Evolutionary conservation across 2,329 filamentous ascomycete species (phyloP).

Genomic region (Fusarium multiceps): DNA sequence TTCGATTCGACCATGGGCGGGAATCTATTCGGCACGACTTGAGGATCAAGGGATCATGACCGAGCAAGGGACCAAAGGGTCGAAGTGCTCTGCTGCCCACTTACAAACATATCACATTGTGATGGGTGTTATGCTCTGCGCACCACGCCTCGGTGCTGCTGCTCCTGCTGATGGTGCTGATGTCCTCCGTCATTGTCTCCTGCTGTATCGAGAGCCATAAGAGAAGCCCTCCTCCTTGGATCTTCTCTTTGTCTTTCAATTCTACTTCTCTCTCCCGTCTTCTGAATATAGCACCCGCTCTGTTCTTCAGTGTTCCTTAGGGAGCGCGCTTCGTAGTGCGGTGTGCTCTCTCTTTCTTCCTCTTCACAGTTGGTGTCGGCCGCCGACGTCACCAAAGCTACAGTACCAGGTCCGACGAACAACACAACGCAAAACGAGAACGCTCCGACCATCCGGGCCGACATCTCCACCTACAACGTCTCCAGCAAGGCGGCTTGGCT

Average conservation of each 20-base stretch:
- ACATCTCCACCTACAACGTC: constrained; percentile 47
- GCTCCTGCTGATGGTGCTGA: constrained; percentile 2
- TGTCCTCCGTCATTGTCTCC: constrained; percentile 19
- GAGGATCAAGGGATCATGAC: constrained; percentile 34
- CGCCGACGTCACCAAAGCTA: constrained; percentile 46
- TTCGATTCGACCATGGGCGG: constrained; percentile 29
- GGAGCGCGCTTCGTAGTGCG: constrained; percentile 33
- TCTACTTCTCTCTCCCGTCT: constrained; percentile 7
- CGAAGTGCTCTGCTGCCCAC: constrained; percentile 18
- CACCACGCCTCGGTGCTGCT: constrained; percentile 16
- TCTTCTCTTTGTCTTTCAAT: not conserved
- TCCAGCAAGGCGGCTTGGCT: constrained; percentile 43
- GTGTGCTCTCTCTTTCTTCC: constrained; percentile 25
- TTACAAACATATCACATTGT: constrained; percentile 31
- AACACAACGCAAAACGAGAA: constrained; percentile 40
- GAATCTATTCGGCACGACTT: constrained; percentile 31
- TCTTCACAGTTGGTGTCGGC: constrained; percentile 36
- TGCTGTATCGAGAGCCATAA: constrained; percentile 33
- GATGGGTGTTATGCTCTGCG: constrained; percentile 20
- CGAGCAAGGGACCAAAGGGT: constrained; percentile 26
- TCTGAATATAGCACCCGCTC: constrained; percentile 5
- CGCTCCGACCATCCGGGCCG: constrained; percentile 48
- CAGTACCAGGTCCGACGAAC: constrained; percentile 37
- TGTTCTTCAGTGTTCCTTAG: constrained; percentile 29
- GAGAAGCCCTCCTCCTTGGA: constrained; percentile 14